These are phyloP conservation scores for Calycina herbarum DNA, from an alignment of 2,329 filamentous ascomycete species.

Conservation along the genomic window DNA sequence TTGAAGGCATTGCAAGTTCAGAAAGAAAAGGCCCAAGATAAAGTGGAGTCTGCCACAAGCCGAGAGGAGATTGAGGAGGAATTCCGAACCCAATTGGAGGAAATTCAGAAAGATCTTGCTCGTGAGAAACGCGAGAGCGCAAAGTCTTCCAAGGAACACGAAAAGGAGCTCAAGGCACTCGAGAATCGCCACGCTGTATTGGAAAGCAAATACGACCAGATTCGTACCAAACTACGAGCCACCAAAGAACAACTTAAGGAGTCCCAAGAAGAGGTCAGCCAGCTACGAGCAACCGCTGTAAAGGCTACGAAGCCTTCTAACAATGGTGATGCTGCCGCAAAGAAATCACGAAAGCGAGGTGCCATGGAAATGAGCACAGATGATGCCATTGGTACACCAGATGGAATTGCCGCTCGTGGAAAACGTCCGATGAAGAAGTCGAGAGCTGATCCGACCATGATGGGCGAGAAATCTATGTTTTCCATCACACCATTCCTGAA, in stretches of 20 bases:
- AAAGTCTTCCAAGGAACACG: conserved; percentile 33
- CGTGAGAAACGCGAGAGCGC: conserved; percentile 50
- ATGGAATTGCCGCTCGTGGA: conserved; percentile 45
- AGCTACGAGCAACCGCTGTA: conserved; percentile 38
- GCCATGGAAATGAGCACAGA: conserved; percentile 45
- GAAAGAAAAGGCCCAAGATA: conserved; percentile 42
- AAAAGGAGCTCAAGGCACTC: conserved; percentile 55
- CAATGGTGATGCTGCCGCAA: conserved; percentile 27
- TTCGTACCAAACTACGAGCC: conserved; percentile 50
- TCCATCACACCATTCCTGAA: conserved; percentile 94
- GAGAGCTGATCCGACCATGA: conserved; percentile 55
- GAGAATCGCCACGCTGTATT: conserved; percentile 63
- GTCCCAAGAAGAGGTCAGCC: conserved; percentile 48
- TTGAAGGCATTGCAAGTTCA: conserved; percentile 27
- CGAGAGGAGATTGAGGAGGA: conserved; percentile 38
- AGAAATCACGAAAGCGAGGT: conserved; percentile 43
- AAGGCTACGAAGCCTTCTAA: conserved; percentile 18
- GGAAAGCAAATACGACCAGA: conserved; percentile 67
- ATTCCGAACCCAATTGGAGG: conserved; percentile 1
- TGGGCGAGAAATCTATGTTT: conserved; percentile 87
- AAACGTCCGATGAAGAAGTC: conserved; percentile 55
- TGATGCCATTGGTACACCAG: conserved; percentile 51
- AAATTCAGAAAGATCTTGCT: conserved; percentile 31
- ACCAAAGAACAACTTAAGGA: conserved; percentile 74
- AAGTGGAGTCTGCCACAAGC: conserved; percentile 38